Conservation (phyloP, 176 grass and related monocot species). For the Phragmites australis region DNA sequence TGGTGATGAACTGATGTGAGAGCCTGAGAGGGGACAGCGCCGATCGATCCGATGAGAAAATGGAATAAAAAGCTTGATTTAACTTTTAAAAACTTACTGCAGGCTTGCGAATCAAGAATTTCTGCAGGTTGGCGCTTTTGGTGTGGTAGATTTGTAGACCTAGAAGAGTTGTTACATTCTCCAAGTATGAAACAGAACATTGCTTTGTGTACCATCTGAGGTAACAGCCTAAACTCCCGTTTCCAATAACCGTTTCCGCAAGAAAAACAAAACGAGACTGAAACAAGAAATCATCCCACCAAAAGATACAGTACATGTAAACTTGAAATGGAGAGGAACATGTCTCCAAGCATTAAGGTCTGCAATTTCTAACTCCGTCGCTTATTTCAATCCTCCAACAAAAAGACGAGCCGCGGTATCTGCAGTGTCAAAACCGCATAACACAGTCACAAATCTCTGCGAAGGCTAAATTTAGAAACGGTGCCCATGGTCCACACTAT, state of each 20-base stretch:
- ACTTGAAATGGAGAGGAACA: background rate
- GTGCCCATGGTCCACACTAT: background rate
- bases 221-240: too few relatives aligned
- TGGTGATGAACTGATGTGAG: background rate
- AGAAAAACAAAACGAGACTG: background rate
- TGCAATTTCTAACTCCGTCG: background rate
- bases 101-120: too few relatives aligned
- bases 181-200: background rate
- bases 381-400: background rate
- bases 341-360: background rate
- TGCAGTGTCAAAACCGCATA: background rate
- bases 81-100: too few relatives aligned
- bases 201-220: background rate
- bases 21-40: background rate
- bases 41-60: background rate
- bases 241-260: too few relatives aligned
- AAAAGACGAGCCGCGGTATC: background rate
- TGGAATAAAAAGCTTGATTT: background rate
- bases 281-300: background rate
- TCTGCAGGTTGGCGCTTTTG: background rate
- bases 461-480: constrained; percentile 13
- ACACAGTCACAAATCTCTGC: constrained; percentile 10
- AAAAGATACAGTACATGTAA: background rate
- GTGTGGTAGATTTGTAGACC: background rate
- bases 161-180: background rate